Conservation (phyloP, 2,329 filamentous ascomycete species). For the Stemphylium lycopersici region DNA sequence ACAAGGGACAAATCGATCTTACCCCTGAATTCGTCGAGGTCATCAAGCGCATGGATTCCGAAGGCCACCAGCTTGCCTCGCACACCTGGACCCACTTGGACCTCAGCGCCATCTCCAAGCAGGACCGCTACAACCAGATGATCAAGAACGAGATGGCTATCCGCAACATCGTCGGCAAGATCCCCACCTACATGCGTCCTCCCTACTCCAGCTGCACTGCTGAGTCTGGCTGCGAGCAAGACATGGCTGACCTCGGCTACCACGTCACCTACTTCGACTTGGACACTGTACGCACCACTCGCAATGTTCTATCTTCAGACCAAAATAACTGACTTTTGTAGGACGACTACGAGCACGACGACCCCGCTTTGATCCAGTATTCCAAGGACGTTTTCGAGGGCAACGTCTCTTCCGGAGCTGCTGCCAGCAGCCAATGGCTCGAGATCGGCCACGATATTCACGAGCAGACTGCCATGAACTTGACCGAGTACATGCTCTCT, state of each 20-base stretch:
- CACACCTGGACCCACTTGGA: constrained; percentile 64
- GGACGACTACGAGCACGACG: constrained; percentile 65
- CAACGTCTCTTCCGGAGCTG: constrained; percentile 48
- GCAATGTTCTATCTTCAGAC: background rate
- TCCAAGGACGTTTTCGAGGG: constrained; percentile 61
- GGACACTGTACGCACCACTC: constrained; percentile 51
- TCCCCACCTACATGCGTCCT: constrained; percentile 62
- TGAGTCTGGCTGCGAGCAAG: constrained; percentile 43
- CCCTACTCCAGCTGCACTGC: constrained; percentile 56
- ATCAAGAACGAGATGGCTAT: constrained; percentile 62
- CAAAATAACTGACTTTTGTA: background rate
- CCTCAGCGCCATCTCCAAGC: constrained; percentile 52
- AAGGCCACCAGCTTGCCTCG: constrained; percentile 66
- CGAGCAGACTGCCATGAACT: constrained; percentile 51
- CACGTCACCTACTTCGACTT: constrained; percentile 67
- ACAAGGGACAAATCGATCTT: constrained; percentile 63
- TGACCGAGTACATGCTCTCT: constrained; percentile 54
- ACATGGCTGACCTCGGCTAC: constrained; percentile 58
- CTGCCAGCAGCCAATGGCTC: constrained; percentile 40
- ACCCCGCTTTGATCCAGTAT: constrained; percentile 56
- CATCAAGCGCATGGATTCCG: constrained; percentile 61
- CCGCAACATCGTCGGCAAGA: constrained; percentile 61
- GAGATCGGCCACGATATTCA: constrained; percentile 61
- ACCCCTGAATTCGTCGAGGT: constrained; percentile 54
- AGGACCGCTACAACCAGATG: constrained; percentile 57